phyloP scores from a whole-genome alignment of 2,329 filamentous ascomycete species.

The Hypoxylon sp. region DNA sequence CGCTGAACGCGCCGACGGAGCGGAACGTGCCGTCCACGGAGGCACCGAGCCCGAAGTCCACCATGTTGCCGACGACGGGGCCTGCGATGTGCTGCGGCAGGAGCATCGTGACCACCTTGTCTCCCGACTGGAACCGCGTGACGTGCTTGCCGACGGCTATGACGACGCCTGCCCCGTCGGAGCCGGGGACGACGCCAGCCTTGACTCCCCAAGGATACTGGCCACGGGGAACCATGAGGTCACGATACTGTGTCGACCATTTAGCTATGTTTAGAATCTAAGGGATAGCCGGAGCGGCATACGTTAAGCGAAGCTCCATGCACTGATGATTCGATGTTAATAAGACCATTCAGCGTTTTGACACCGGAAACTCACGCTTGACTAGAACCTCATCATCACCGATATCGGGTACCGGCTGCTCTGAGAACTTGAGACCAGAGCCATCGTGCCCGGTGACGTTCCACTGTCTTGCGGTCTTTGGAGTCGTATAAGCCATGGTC shows the following conservation, averaged over 20 bases:
- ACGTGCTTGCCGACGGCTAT: constrained; percentile 57
- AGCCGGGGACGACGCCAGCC: constrained; percentile 45
- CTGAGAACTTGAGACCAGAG: constrained; percentile 14
- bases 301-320: constrained; percentile 36
- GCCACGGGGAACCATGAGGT: constrained; percentile 9
- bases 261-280: background rate
- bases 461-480: constrained; percentile 25
- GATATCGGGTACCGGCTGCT: constrained; percentile 23
- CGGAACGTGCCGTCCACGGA: constrained; percentile 46
- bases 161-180: constrained; percentile 61
- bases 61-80: constrained; percentile 15
- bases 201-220: constrained; percentile 40
- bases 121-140: constrained; percentile 57
- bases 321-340: constrained; percentile 9
- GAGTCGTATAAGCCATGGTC: constrained; percentile 20
- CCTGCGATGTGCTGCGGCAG: constrained; percentile 37
- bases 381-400: constrained; percentile 36
- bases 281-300: background rate
- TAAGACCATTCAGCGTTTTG: background rate
- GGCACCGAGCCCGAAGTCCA: constrained; percentile 36
- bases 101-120: constrained; percentile 55
- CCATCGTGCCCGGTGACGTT: constrained; percentile 25
- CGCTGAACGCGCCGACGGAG: constrained; percentile 43
- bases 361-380: constrained; percentile 16
- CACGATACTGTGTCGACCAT: constrained; percentile 13